phyloP scores from a whole-genome alignment of 1,139 yeast genomes.

The Chernovozyma sophiae-reginae region DNA sequence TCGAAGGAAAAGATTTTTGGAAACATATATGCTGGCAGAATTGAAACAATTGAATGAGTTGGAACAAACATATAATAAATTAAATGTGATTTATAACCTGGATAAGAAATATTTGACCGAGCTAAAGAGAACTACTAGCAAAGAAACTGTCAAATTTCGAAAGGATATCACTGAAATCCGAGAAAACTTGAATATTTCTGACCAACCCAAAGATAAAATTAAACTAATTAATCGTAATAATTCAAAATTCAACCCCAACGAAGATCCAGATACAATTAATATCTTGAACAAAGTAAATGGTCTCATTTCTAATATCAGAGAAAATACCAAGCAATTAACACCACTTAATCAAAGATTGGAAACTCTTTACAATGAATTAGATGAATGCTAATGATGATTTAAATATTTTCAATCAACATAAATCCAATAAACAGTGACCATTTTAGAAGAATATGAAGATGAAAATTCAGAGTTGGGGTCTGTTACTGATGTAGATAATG shows the following conservation, averaged over 20 bases:
- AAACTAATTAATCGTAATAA: background rate
- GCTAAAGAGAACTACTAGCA: conserved; percentile 16
- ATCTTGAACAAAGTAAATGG: conserved; percentile 17
- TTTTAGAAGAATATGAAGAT: conserved; percentile 6
- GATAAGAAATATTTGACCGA: conserved; percentile 33
- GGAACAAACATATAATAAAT: conserved; percentile 22
- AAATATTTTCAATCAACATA: conserved; percentile 15
- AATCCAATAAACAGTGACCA: conserved; percentile 32
- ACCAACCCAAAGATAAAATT: conserved; percentile 3
- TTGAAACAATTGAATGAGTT: conserved; percentile 35
- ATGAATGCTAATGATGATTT: conserved; percentile 9
- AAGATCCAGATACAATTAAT: conserved; percentile 21
- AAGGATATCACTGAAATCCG: conserved; percentile 10
- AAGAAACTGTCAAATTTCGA: conserved; percentile 7
- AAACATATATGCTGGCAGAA: conserved; percentile 42
- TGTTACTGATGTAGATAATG: background rate
- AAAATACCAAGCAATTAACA: conserved; percentile 17
- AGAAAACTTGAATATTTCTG: conserved; percentile 4
- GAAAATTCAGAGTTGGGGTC: background rate
- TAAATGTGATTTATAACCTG: conserved; percentile 23
- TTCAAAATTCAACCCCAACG: conserved; percentile 21
- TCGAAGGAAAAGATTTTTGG: conserved; percentile 29
- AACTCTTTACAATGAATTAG: conserved; percentile 22
- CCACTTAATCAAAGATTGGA: conserved; percentile 27
- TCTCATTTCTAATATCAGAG: conserved; percentile 16